Evolutionary conservation across 163 green algal species (phyloP).

Genomic region (Chlorella variabilis): DNA sequence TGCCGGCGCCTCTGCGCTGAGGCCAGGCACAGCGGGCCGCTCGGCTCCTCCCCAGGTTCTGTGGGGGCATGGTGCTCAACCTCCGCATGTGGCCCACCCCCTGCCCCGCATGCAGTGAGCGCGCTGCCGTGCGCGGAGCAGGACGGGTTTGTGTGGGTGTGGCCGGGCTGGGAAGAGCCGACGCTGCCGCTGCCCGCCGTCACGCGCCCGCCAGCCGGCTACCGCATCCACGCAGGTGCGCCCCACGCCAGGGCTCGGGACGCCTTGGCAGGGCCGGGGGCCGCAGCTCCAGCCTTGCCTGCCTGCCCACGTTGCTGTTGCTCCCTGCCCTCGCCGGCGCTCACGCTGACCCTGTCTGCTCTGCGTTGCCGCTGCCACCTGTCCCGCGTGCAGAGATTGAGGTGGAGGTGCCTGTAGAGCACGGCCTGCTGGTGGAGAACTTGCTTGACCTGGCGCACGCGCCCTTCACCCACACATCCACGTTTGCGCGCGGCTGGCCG

Average conservation of each 20-base stretch:
- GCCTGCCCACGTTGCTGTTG: too few species aligned
- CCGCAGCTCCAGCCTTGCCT: too few species aligned
- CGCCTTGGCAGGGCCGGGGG: too few species aligned
- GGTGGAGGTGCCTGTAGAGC: constrained; percentile 96
- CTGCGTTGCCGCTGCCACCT: not conserved
- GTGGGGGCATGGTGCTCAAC: too few species aligned
- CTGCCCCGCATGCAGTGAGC: not conserved
- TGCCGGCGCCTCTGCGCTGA: too few species aligned
- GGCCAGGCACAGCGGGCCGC: too few species aligned
- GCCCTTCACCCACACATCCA: constrained; percentile 97
- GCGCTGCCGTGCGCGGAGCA: constrained; percentile 25
- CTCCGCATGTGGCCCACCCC: too few species aligned
- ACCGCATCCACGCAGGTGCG: constrained; percentile 83
- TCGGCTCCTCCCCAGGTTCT: too few species aligned
- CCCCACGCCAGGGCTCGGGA: too few species aligned
- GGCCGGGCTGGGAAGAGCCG: constrained; percentile 75
- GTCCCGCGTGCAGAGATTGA: constrained; percentile 62
- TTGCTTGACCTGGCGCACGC: constrained; percentile 97
- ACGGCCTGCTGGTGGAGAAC: constrained; percentile 98
- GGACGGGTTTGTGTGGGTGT: constrained; percentile 94
- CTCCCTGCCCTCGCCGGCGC: too few species aligned
- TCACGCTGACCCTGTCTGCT: too few species aligned
- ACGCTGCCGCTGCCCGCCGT: constrained; percentile 34
- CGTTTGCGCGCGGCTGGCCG: constrained; percentile 96
- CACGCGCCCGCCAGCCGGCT: constrained; percentile 64